Conservation (phyloP, 768 basidiomycete genomes). For the Psilocybe azurescens region DNA sequence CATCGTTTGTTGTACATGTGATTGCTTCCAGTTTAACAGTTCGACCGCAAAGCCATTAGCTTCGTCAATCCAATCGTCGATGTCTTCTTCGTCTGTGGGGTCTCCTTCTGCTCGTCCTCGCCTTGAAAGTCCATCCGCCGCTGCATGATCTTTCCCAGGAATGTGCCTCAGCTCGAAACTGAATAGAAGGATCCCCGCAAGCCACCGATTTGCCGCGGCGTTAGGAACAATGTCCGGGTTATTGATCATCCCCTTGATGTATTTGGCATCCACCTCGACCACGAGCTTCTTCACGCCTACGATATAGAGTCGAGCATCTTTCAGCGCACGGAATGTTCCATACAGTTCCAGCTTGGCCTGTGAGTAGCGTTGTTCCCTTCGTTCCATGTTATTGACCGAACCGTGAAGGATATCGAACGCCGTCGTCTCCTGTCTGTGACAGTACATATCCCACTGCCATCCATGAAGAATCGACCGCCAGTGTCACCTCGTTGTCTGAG, state of each 20-base stretch:
- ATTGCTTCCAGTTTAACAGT: too few species aligned
- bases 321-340: slow-evolving; percentile 28
- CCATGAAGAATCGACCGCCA: slow-evolving; percentile 20
- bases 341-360: slow-evolving; percentile 36
- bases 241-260: slow-evolving; percentile 41
- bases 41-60: too few species aligned
- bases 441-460: slow-evolving; percentile 20
- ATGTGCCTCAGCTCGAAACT: slow-evolving; percentile 29
- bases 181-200: slow-evolving; percentile 41
- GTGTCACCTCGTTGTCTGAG: slow-evolving; percentile 12
- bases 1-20: too few species aligned
- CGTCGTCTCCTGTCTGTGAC: neutral
- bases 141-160: too few species aligned
- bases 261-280: slow-evolving; percentile 35
- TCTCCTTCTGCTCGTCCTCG: neutral
- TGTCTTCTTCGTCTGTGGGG: neutral
- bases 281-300: slow-evolving; percentile 30
- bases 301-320: slow-evolving; percentile 21
- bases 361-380: too few species aligned
- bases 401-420: too few species aligned
- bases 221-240: slow-evolving; percentile 31
- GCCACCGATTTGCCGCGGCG: slow-evolving; percentile 42
- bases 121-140: neutral
- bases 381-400: too few species aligned
- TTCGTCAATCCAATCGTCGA: neutral